A percentile compares a stretch with the other conserved stretches of the same genome.
Conservation (phyloP, 129 eudicot species). For the Helianthus tuberosus region DNA sequence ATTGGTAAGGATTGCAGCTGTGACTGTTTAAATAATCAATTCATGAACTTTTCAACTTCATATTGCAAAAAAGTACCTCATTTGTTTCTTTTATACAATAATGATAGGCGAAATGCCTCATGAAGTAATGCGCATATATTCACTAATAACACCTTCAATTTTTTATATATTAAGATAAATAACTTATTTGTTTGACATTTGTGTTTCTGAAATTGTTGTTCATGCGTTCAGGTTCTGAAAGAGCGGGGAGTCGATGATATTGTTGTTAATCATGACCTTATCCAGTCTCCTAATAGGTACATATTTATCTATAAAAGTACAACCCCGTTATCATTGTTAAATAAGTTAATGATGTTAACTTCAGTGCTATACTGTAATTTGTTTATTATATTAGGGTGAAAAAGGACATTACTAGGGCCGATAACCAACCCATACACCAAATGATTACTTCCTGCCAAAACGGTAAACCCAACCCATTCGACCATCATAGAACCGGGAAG, state of each 20-base stretch:
- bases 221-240: conserved; percentile 67
- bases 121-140: background rate
- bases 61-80: background rate
- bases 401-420: conserved; percentile 46
- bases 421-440: conserved; percentile 38
- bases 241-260: conserved; percentile 76
- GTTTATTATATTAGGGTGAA: conserved; percentile 46
- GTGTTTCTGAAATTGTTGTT: too few species aligned
- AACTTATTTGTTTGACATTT: background rate
- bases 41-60: background rate
- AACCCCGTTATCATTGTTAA: background rate
- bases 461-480: conserved; percentile 54
- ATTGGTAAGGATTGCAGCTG: conserved; percentile 49
- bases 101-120: background rate
- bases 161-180: background rate
- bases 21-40: background rate
- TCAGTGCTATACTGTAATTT: background rate
- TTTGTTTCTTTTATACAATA: too few species aligned
- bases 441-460: conserved; percentile 40
- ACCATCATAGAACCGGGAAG: conserved; percentile 53
- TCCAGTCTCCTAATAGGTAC: conserved; percentile 62
- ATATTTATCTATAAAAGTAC: background rate
- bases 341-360: background rate
- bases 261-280: conserved; percentile 39
- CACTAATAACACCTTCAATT: background rate